Conservation (phyloP, 805 yeast species). For the Groenewaldozyma salmanticensis region DNA sequence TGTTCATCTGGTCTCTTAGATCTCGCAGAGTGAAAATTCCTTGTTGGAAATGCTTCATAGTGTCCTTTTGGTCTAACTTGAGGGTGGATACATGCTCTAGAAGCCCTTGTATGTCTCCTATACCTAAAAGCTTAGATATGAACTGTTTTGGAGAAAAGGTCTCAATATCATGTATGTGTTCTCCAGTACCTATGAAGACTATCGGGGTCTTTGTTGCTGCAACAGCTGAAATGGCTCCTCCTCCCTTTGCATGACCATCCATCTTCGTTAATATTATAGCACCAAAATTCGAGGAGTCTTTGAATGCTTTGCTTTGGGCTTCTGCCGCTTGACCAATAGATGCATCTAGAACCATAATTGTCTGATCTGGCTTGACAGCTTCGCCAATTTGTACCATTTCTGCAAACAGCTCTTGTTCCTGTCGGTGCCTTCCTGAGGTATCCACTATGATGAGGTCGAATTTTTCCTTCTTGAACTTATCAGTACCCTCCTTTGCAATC, state of each 20-base stretch:
- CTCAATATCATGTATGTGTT: slow-evolving; percentile 88
- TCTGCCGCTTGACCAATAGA: slow-evolving; percentile 98
- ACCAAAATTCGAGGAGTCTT: slow-evolving; percentile 87
- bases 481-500: slow-evolving; percentile 87
- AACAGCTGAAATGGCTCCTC: slow-evolving; percentile 98
- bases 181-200: slow-evolving; percentile 96
- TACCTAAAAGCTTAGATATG: slow-evolving; percentile 84
- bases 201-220: slow-evolving; percentile 95
- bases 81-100: slow-evolving; percentile 89
- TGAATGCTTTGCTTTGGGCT: slow-evolving; percentile 86
- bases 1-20: slow-evolving; percentile 89
- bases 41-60: slow-evolving; percentile 81
- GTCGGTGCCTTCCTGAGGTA: slow-evolving; percentile 96
- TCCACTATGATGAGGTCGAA: slow-evolving; percentile 93
- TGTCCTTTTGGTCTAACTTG: slow-evolving; percentile 77
- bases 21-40: slow-evolving; percentile 91
- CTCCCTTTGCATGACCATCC: slow-evolving; percentile 99
- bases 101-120: slow-evolving; percentile 89
- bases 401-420: slow-evolving; percentile 79
- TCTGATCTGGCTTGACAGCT: slow-evolving; percentile 86
- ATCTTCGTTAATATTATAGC: slow-evolving; percentile 89
- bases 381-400: slow-evolving; percentile 92
- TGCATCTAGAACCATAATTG: slow-evolving; percentile 96
- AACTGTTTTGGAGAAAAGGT: slow-evolving; percentile 83
- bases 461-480: slow-evolving; percentile 78